Evolutionary conservation across 345 rosid genomes (phyloP).

Genomic region (Boechera retrofracta): DNA sequence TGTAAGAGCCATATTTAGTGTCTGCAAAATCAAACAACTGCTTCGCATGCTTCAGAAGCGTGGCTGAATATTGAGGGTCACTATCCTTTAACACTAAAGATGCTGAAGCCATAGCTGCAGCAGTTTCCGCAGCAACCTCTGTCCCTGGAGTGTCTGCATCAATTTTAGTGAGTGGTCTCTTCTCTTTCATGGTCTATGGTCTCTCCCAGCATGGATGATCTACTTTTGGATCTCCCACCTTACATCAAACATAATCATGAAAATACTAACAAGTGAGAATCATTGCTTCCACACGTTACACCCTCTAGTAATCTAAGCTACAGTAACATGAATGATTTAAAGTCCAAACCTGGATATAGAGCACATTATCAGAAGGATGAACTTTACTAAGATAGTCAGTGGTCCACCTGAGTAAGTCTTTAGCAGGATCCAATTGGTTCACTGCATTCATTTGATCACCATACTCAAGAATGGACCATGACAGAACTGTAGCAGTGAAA

Average conservation of each 20-base stretch:
- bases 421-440: conserved; percentile 65
- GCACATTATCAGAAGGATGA: conserved; percentile 72
- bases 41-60: conserved; percentile 78
- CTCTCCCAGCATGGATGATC: conserved; percentile 96
- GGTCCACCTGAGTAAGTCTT: conserved; percentile 79
- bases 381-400: conserved; percentile 86
- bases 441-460: conserved; percentile 87
- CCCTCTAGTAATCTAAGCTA: background rate
- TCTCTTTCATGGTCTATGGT: conserved; percentile 80
- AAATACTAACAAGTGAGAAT: background rate
- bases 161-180: conserved; percentile 77
- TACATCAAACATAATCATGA: conserved; percentile 36
- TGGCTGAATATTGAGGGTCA: conserved; percentile 68
- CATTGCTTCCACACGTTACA: background rate
- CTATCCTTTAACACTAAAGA: conserved; percentile 81
- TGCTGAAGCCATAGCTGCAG: conserved; percentile 97
- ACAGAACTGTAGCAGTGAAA: conserved; percentile 79
- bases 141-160: conserved; percentile 74
- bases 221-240: conserved; percentile 85
- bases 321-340: background rate
- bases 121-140: conserved; percentile 98
- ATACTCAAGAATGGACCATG: conserved; percentile 97
- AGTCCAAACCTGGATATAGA: conserved; percentile 75
- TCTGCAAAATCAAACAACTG: conserved; percentile 89
- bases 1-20: conserved; percentile 62